Percentiles rank a stretch among this genome's conserved stretches.
Evolutionary conservation across 2,329 filamentous ascomycete species (phyloP).

Genomic region (Huntiella savannae): DNA sequence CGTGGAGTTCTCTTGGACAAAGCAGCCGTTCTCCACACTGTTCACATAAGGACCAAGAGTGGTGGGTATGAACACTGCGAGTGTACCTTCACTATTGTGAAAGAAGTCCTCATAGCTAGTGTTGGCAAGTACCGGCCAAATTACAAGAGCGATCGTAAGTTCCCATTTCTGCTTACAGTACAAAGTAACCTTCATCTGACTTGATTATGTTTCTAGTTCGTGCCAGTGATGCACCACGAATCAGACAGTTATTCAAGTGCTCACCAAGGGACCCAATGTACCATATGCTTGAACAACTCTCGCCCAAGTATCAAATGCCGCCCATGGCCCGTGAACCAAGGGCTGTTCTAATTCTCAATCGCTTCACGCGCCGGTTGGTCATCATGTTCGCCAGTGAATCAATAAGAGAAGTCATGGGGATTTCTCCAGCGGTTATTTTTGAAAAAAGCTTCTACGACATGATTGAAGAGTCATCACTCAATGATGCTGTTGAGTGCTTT

Average conservation of each 20-base stretch:
- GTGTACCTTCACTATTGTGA: constrained; percentile 75
- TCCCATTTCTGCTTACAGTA: background rate
- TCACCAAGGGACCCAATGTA: constrained; percentile 70
- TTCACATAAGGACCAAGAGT: constrained; percentile 5
- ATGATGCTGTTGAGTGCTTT: constrained; percentile 57
- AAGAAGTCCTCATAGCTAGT: constrained; percentile 72
- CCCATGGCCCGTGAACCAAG: constrained; percentile 55
- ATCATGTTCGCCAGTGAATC: constrained; percentile 77
- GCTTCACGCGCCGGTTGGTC: constrained; percentile 64
- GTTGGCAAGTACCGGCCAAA: constrained; percentile 58
- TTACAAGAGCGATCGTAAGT: constrained; percentile 54
- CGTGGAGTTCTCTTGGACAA: constrained; percentile 63
- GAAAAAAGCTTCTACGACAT: constrained; percentile 76
- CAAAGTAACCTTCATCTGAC: background rate
- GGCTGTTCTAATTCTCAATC: constrained; percentile 68
- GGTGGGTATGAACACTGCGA: constrained; percentile 55
- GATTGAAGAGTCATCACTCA: constrained; percentile 58
- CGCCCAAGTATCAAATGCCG: constrained; percentile 54
- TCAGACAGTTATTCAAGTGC: constrained; percentile 62
- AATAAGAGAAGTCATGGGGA: constrained; percentile 54
- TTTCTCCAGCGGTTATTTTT: constrained; percentile 48
- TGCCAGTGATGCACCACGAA: constrained; percentile 56
- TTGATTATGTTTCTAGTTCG: constrained; percentile 34
- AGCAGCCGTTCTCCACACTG: constrained; percentile 52
- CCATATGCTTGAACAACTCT: constrained; percentile 74